These are phyloP conservation scores for Coemansia sp. DNA, from an alignment of 192 early-diverging fungal species.

Conservation along the genomic window DNA sequence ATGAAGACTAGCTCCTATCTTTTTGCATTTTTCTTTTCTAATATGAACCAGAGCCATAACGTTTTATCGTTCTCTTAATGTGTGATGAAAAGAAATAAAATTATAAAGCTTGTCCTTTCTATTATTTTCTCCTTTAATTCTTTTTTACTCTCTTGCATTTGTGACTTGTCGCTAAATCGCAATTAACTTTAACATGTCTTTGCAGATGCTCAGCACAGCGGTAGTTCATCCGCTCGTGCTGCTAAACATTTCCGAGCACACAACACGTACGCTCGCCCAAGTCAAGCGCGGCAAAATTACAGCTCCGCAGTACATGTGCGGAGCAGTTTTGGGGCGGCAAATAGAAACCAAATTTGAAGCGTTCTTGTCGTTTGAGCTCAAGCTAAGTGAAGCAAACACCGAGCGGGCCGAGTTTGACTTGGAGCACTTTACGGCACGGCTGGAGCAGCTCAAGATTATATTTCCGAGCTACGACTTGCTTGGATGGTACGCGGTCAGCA, in stretches of 20 bases:
- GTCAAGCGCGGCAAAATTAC: conserved; percentile 12
- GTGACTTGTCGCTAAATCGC: conserved; percentile 7
- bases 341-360: conserved; percentile 31
- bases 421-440: conserved; percentile 16
- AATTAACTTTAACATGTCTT: background rate
- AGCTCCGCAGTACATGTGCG: conserved; percentile 17
- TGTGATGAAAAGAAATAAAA: background rate
- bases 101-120: too few relatives aligned
- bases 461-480: conserved; percentile 47
- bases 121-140: background rate
- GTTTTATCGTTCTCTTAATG: background rate
- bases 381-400: conserved; percentile 6
- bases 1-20: background rate
- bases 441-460: conserved; percentile 37
- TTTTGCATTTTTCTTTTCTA: background rate
- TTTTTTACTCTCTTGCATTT: conserved; percentile 41
- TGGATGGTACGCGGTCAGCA: conserved; percentile 45
- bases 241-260: conserved; percentile 51
- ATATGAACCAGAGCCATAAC: background rate
- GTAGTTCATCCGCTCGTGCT: conserved; percentile 50
- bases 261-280: conserved; percentile 41
- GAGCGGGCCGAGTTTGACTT: conserved; percentile 16
- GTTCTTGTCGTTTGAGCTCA: conserved; percentile 46
- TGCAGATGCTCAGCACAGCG: conserved; percentile 19
- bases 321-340: conserved; percentile 44